Evolutionary conservation across 1,284 basidiomycete genomes (phyloP).

Genomic region (Ceratobasidium sp.): DNA sequence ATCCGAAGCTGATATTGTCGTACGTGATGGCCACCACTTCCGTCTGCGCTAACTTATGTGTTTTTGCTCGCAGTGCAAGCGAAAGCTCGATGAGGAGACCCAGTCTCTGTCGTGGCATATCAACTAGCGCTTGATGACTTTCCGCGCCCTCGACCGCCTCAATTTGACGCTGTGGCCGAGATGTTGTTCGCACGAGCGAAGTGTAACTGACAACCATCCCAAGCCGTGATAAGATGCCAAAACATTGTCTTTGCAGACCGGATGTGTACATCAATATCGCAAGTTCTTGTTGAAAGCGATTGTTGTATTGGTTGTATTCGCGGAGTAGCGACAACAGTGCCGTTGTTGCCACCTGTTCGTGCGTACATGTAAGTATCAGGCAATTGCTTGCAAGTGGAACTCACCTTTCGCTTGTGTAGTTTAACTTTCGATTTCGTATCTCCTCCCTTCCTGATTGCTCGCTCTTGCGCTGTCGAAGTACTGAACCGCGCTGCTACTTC

Average conservation of each 20-base stretch:
- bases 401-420: not conserved
- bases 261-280: not conserved
- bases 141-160: too few species aligned
- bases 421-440: not conserved
- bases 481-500: not conserved
- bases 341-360: not conserved
- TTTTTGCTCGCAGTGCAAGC: not conserved
- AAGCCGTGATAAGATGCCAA: not conserved
- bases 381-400: too few species aligned
- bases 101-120: not conserved
- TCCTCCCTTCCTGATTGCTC: not conserved
- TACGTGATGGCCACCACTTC: not conserved
- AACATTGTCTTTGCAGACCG: not conserved
- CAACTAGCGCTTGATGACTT: not conserved
- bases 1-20: not conserved
- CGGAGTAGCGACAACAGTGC: constrained; percentile 5
- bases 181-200: not conserved
- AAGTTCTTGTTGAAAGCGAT: not conserved
- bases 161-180: not conserved
- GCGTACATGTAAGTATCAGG: too few species aligned
- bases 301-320: constrained; percentile 16
- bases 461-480: not conserved
- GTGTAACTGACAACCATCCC: not conserved
- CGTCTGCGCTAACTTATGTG: not conserved
- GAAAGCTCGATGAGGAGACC: not conserved